Base-by-base conservation (phyloP, 2,329 filamentous ascomycete genomes). In the Paraconiothyrium brasiliense region DNA sequence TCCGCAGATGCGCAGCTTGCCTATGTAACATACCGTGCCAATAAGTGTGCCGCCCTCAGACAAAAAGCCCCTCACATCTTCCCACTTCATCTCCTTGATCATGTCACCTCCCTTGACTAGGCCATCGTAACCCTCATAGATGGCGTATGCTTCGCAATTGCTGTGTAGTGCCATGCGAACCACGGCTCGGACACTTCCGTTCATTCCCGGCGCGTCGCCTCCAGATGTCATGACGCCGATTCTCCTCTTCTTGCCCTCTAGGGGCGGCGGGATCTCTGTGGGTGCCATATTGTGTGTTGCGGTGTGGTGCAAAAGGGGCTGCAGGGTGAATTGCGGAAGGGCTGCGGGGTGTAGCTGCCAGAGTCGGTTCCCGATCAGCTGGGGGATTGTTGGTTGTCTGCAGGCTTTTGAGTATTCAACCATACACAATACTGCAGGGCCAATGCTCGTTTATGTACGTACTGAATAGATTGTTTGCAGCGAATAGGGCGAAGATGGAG, bases 21-120 rank as follows among this genome's bases (percentile, higher is more conserved):
- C 22, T 3, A 13, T 22, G 48, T 35, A 13, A 20, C 54, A 32
- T 56, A 56, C 54, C 44, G 95, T 98, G 64, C 95, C 95, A 75
- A 99, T 98, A 65, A 97, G 86, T 16, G 95, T 99, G 66, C 95
- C 95, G 65, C 95, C 95, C 77, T 97, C 93, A 35, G 92, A 94
- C 57, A 97, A 87, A 86, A 91, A 99, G 73, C 95, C 94, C 72
- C 95, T 90, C 59, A 99, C 95, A 76, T 97, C 93, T 67, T 96
- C 88, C 94, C 94, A 98, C 54, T 87, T 83, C 88, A 97, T 92
- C 81, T 92, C 87, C 71, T 87, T 88, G 81, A 99, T 98, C 82
- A 94, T 88, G 76, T 93, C 86, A 50, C 93, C 93, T 70, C 94
- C 95, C 69, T 91, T 88, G 32, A 99, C 94, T 57, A 99, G 86